Evolutionary conservation across 805 yeast species (phyloP), one percentile per base, ranked within the genome.

Genomic region (Candida wancherniae): DNA sequence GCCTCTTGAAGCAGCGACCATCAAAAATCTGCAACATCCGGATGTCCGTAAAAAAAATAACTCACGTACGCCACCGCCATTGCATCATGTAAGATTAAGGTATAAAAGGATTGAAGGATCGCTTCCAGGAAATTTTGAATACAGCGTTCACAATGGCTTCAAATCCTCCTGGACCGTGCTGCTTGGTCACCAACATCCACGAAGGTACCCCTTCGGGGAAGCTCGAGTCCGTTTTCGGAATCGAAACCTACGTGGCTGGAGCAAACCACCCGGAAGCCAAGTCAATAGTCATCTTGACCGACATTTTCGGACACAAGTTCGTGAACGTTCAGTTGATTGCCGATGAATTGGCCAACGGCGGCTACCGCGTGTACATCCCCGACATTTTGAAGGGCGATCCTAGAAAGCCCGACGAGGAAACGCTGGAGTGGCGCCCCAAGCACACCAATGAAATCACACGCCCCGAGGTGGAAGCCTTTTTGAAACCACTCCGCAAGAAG

Each of bases 341-440:
- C 13, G 86, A 80, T 49, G 57, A 61, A 31, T 71, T 81, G 39
- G 82, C 87, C 24, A 53, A 55, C 24, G 53, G 53, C 8, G 83
- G 84, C 15, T 83, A 67, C 58, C 71, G 69, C 22, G 87, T 80
- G 2, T 61, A 78, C 24, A 59, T 79, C 19, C 94, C 94, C 12
- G 95, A 85, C 53, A 63, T 83, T 36, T 67, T 84, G 39, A 54
- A 71, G 13, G 79, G 71, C 30, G 66, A 73, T 22, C 62, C 63
- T 34, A 19, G 39, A 11, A 19, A 5, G 10, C 12, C 21, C 4
- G 28, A 11, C 5, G 15, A 17, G 14, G 33, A n/a, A 4, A 11
- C 19, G 13, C 4, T 7, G 15, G 20, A n/a, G 12, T 24, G 33
- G 28, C 4, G 3, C 6, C 13, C 3, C 6, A 15, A 9, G 13